These are phyloP conservation scores for Striga hermonthica DNA, from an alignment of 305 asterid genomes.

Conservation along the genomic window DNA sequence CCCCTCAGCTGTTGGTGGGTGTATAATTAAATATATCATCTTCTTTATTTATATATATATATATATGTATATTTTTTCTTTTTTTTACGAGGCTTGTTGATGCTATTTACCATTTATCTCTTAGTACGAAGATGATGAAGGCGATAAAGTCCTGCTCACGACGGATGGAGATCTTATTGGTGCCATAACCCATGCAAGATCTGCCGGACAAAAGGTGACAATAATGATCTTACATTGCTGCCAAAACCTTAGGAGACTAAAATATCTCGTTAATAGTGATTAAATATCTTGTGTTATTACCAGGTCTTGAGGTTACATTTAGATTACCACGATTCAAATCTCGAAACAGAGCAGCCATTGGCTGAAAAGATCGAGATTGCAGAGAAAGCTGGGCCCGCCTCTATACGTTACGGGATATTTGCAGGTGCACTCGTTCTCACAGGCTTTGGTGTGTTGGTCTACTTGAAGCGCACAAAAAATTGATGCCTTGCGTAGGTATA, in stretches of 20 bases:
- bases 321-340: constrained; percentile 38
- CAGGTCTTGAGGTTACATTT: constrained; percentile 80
- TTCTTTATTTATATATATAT: no score
- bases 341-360: constrained; percentile 30
- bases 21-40: background rate
- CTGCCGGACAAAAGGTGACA: constrained; percentile 67
- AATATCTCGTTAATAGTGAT: background rate
- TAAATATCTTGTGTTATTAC: constrained; percentile 3
- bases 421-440: constrained; percentile 69
- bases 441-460: constrained; percentile 60
- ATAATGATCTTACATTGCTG: constrained; percentile 19
- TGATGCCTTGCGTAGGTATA: constrained; percentile 29
- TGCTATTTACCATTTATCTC: constrained; percentile 19
- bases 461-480: constrained; percentile 54
- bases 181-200: constrained; percentile 75
- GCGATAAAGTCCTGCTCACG: constrained; percentile 83
- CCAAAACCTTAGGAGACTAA: background rate
- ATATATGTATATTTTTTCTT: no score
- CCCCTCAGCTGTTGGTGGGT: constrained; percentile 81
- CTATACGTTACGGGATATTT: constrained; percentile 44
- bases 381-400: constrained; percentile 39
- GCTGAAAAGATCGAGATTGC: constrained; percentile 28
- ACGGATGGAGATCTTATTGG: constrained; percentile 73
- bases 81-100: constrained; percentile 21
- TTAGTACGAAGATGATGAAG: constrained; percentile 96